phyloP scores from a whole-genome alignment of 352 stramenopile species.

The Phytopythium cucurbitacearum region DNA sequence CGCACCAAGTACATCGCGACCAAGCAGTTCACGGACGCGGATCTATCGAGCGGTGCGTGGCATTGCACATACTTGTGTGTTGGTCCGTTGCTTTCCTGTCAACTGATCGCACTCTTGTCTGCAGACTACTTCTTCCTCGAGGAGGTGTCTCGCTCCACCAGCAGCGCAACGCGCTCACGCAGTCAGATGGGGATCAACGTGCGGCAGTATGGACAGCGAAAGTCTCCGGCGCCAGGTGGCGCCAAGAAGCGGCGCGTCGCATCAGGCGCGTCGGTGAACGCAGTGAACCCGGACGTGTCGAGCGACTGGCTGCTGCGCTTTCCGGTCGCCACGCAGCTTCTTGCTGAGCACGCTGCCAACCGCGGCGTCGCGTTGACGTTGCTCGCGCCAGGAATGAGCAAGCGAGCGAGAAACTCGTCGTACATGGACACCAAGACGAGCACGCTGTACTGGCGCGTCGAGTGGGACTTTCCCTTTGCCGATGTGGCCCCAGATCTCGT shows the following conservation, averaged over 20 bases:
- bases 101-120: neutral
- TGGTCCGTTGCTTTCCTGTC: neutral
- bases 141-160: slow-evolving; percentile 57
- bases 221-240: slow-evolving; percentile 8
- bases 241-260: slow-evolving; percentile 23
- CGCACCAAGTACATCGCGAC: slow-evolving; percentile 74
- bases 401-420: slow-evolving; percentile 68
- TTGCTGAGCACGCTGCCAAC: slow-evolving; percentile 67
- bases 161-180: slow-evolving; percentile 35
- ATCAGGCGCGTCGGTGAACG: neutral
- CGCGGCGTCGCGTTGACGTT: slow-evolving; percentile 64
- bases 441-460: slow-evolving; percentile 70
- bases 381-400: slow-evolving; percentile 78
- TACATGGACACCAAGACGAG: slow-evolving; percentile 65
- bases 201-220: slow-evolving; percentile 25
- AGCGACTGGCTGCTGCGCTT: slow-evolving; percentile 74
- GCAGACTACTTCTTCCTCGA: slow-evolving; percentile 78
- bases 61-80: neutral
- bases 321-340: slow-evolving; percentile 56
- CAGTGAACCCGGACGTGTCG: slow-evolving; percentile 58
- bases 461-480: slow-evolving; percentile 63
- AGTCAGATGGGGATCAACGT: slow-evolving; percentile 34
- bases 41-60: slow-evolving; percentile 66
- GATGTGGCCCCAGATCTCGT: slow-evolving; percentile 39
- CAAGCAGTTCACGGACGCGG: slow-evolving; percentile 71